Base-by-base conservation (phyloP, 1,139 yeast species). In the Candida dubliniensis region DNA sequence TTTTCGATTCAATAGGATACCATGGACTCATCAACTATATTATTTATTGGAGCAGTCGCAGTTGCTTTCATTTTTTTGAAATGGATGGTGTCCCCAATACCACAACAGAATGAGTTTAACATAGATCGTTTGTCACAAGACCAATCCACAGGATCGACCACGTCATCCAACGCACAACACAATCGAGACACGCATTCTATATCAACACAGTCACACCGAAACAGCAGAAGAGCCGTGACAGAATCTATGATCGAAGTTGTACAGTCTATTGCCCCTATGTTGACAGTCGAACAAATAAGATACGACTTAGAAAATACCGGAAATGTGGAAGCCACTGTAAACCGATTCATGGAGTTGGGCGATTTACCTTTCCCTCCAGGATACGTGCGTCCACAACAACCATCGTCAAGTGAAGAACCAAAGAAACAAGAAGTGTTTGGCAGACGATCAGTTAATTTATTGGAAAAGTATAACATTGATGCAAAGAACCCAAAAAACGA, bases 171-270 rank as follows among this genome's bases (percentile, higher is more conserved):
- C 26, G 53, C 11, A 32, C 43, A 11, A 27, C 47, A n/a, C 8
- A 38, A 18, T 18, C 6, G 25, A 25, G 39, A 15, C 41, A 27
- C 34, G 33, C 9, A 34, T 38, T 24, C 42, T 24, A 39, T 38
- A 27, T 29, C 41, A 10, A 32, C 42, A 23, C 33, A 35, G 23
- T 41, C 27, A 15, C 43, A 50, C 31, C 54, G 65, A 44, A 42
- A 63, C 13, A 68, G 23, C 5, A 18, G 78, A 44, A 78, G 96
- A 44, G 75, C 70, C 2, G 86, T 87, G n/a, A 85, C 89, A 2
- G 77, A 74, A 9, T 82, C 79, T 50, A 91, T 91, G 98, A 74
- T 91, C 40, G 95, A 87, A 52, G 84, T 87, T 0, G 97, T 91
- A 1, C 88, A 83, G 54, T 80, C 90, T 25, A 73, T 91, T 49